A percentile compares a stretch with the other conserved stretches of the same genome.
Evolutionary conservation across 306 rosid genomes (phyloP).

Genomic region (Ormosia semicastrata): DNA sequence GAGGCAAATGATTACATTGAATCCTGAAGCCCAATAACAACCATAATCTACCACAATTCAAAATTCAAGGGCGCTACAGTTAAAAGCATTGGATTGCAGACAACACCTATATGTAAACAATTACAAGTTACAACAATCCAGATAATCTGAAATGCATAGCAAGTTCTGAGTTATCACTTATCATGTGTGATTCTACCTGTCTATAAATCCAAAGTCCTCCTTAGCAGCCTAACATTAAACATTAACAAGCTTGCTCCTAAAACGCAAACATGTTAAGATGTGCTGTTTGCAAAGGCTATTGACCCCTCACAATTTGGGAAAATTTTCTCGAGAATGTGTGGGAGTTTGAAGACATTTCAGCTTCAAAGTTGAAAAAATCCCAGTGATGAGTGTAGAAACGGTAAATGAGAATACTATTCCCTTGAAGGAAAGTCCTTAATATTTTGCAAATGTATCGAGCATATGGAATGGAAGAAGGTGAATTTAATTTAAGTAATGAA

Average conservation of each 20-base stretch:
- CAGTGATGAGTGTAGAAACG: not conserved
- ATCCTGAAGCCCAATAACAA: not conserved
- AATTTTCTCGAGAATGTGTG: not conserved
- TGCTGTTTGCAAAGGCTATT: not conserved
- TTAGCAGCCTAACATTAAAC: not conserved
- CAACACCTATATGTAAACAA: not conserved
- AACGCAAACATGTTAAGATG: not conserved
- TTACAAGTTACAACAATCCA: not conserved
- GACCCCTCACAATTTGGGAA: not conserved
- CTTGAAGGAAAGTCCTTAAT: not conserved
- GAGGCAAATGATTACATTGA: not conserved
- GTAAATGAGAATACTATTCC: not conserved
- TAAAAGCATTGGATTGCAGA: not conserved
- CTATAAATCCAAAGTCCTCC: not conserved
- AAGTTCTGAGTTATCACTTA: not conserved
- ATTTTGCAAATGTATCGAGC: conserved; percentile 20
- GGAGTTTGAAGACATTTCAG: conserved; percentile 1
- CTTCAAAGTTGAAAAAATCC: not conserved
- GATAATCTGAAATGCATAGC: not conserved
- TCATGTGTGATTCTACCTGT: not conserved
- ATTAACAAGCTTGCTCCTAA: not conserved
- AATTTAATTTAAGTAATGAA: conserved; percentile 1
- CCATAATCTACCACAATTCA: not conserved
- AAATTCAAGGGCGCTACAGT: not conserved
- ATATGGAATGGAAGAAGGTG: conserved; percentile 12